phyloP scores from a whole-genome alignment of 495 filamentous ascomycete species.

The Penicillium crystallinum region DNA sequence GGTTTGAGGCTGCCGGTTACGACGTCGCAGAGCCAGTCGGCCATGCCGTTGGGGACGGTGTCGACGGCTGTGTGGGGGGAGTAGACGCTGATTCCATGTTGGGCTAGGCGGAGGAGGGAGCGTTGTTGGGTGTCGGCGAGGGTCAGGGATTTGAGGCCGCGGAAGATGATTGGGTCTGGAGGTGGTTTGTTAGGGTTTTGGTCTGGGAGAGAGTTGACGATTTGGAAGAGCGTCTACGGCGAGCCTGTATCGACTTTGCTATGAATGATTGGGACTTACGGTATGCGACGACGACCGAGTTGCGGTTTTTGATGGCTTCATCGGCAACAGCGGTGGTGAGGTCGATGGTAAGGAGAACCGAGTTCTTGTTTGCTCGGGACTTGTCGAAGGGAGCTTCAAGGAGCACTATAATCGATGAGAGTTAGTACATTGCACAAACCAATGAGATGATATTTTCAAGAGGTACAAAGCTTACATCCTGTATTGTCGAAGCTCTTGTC shows the following conservation, averaged over 20 bases:
- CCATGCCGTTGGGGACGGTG: slow-evolving; percentile 78
- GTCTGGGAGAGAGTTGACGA: not conserved
- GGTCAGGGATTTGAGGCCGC: slow-evolving; percentile 80
- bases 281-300: slow-evolving; percentile 81
- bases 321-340: slow-evolving; percentile 84
- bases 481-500: slow-evolving; percentile 94
- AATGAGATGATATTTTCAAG: not conserved
- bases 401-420: slow-evolving; percentile 48
- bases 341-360: slow-evolving; percentile 86
- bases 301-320: slow-evolving; percentile 73
- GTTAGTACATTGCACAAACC: slow-evolving; percentile 2
- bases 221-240: not conserved
- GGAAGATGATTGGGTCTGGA: slow-evolving; percentile 92
- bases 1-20: slow-evolving; percentile 51
- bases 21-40: slow-evolving; percentile 93
- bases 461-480: slow-evolving; percentile 51
- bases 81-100: slow-evolving; percentile 90
- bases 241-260: not conserved
- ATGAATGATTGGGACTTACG: slow-evolving; percentile 51
- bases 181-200: not conserved
- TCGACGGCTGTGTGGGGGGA: slow-evolving; percentile 93
- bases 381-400: slow-evolving; percentile 69
- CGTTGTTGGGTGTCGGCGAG: slow-evolving; percentile 80
- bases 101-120: slow-evolving; percentile 74
- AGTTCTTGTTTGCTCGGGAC: slow-evolving; percentile 55